Percentiles rank a stretch among this genome's conserved stretches.
Evolutionary conservation across 2,329 filamentous ascomycete species (phyloP).

Genomic region (Alternaria panax): DNA sequence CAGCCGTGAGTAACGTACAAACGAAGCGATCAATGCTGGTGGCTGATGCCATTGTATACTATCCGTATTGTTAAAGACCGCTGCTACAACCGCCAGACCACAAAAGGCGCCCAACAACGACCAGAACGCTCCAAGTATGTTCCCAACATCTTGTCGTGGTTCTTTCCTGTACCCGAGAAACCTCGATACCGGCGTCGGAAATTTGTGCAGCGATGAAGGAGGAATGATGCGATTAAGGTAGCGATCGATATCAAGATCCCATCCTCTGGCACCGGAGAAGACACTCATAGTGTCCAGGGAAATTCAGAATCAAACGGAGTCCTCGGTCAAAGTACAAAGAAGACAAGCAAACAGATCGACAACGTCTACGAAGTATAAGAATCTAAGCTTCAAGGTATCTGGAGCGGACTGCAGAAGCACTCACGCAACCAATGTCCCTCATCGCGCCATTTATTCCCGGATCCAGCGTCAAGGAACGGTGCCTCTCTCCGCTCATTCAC

Average conservation of each 20-base stretch:
- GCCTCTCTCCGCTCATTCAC: not conserved
- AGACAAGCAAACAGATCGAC: not conserved
- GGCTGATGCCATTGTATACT: conserved; percentile 50
- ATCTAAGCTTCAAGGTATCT: not conserved
- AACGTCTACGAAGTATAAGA: not conserved
- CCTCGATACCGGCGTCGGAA: conserved; percentile 72
- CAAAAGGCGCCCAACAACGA: conserved; percentile 55
- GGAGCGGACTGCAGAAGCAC: not conserved
- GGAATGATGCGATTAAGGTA: conserved; percentile 76
- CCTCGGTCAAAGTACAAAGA: not conserved
- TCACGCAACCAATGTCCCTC: not conserved
- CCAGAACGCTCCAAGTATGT: conserved; percentile 52
- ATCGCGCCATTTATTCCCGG: not conserved
- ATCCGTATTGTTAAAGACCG: conserved; percentile 51
- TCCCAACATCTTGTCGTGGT: conserved; percentile 51
- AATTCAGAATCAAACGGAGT: not conserved
- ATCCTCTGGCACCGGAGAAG: conserved; percentile 25
- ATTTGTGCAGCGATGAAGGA: conserved; percentile 65
- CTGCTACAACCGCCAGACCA: conserved; percentile 53
- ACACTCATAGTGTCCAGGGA: not conserved
- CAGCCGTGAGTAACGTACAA: conserved; percentile 39
- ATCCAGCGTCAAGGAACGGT: not conserved
- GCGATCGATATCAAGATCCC: conserved; percentile 77
- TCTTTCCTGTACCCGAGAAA: conserved; percentile 63
- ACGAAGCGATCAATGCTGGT: conserved; percentile 54